Conservation (phyloP, 352 stramenopile species). For the Pythium rishiriense region DNA sequence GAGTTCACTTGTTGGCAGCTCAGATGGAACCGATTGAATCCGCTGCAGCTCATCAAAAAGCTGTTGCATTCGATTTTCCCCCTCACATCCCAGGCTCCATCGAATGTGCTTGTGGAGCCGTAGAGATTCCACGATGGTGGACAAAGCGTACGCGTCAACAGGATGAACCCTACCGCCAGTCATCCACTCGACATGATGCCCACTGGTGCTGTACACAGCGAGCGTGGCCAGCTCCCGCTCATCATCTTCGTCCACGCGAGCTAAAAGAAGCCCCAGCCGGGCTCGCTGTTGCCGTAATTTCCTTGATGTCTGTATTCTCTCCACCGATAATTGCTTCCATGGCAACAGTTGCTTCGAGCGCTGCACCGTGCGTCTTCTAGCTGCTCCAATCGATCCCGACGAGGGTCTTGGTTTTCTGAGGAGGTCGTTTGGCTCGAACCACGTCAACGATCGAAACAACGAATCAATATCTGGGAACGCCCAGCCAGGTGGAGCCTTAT, state of each 20-base stretch:
- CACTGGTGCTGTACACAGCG: slow-evolving; percentile 23
- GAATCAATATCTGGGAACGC: slow-evolving; percentile 1
- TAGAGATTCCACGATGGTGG: not conserved
- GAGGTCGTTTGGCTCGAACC: not conserved
- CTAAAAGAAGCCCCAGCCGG: slow-evolving; percentile 1
- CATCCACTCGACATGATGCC: slow-evolving; percentile 33
- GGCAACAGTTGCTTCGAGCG: slow-evolving; percentile 48
- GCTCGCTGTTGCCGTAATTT: slow-evolving; percentile 13
- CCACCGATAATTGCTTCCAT: slow-evolving; percentile 61
- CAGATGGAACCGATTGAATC: slow-evolving; percentile 1
- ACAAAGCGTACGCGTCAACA: not conserved
- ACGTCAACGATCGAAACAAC: slow-evolving; percentile 9
- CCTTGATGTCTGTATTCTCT: slow-evolving; percentile 43
- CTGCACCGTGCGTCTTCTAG: slow-evolving; percentile 15
- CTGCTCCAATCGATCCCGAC: not conserved
- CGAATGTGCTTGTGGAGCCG: not conserved
- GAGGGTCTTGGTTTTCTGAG: slow-evolving; percentile 10
- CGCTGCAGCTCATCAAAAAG: slow-evolving; percentile 16
- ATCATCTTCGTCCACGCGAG: not conserved
- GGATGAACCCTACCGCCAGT: not conserved
- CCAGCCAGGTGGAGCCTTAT: not conserved
- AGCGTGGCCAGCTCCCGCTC: slow-evolving; percentile 27
- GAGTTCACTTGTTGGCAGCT: slow-evolving; percentile 14
- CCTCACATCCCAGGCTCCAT: slow-evolving; percentile 7
- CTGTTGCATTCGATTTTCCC: slow-evolving; percentile 6